phyloP scores from a whole-genome alignment of 768 basidiomycete genomes.

The Termitomyces eurrhizus region DNA sequence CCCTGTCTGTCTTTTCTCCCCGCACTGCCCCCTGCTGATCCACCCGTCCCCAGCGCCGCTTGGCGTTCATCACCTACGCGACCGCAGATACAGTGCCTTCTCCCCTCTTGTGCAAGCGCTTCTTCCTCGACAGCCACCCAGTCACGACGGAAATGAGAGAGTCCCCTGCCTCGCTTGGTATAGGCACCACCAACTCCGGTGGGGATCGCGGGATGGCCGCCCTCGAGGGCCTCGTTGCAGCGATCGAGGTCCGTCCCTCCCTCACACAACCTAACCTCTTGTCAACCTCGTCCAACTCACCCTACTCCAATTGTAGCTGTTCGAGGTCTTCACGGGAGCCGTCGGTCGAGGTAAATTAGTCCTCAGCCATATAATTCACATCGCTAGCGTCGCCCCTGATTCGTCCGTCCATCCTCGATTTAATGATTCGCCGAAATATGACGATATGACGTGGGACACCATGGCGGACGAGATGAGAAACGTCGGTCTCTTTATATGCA shows the following conservation, averaged over 20 bases:
- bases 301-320: constrained; percentile 26
- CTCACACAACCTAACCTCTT: background rate
- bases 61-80: constrained; percentile 63
- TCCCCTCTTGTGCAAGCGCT: constrained; percentile 54
- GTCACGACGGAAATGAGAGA: constrained; percentile 46
- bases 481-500: constrained; percentile 26
- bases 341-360: constrained; percentile 15
- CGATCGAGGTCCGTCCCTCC: constrained; percentile 51
- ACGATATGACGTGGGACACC: constrained; percentile 55
- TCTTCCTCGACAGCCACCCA: constrained; percentile 42
- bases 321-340: constrained; percentile 32
- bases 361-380: constrained; percentile 52
- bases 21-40: background rate
- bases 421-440: constrained; percentile 46
- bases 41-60: constrained; percentile 22
- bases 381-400: constrained; percentile 58
- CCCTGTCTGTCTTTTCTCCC: background rate
- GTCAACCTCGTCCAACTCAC: background rate
- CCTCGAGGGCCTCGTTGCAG: constrained; percentile 67
- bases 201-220: constrained; percentile 57
- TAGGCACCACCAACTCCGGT: constrained; percentile 52
- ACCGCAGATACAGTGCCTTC: constrained; percentile 50
- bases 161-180: constrained; percentile 42
- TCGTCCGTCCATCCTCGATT: constrained; percentile 47
- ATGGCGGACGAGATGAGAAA: constrained; percentile 60